Evolutionary conservation across 2,329 filamentous ascomycete species (phyloP).

Genomic region (Massarina eburnea): DNA sequence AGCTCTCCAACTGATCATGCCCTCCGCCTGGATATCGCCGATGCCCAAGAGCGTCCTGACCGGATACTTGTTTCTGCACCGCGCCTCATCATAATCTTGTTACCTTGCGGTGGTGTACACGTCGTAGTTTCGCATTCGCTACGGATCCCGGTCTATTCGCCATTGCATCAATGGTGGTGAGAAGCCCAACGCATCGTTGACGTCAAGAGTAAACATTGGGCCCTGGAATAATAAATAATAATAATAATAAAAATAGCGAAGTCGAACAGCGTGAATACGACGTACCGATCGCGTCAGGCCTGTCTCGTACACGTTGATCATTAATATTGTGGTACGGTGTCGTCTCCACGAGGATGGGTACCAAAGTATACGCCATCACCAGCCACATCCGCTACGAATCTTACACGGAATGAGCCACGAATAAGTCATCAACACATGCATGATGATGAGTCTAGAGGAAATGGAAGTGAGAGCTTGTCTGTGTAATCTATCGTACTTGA

Average conservation of each 20-base stretch:
- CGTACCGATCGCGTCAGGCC: neutral
- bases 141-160: slow-evolving; percentile 1
- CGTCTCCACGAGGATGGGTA: neutral
- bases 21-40: neutral
- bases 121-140: neutral
- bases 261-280: too few species aligned
- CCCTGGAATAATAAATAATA: neutral
- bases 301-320: neutral
- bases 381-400: neutral
- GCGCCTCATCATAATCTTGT: neutral
- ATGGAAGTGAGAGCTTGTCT: neutral
- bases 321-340: neutral
- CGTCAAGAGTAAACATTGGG: slow-evolving; percentile 1
- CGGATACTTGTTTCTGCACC: neutral
- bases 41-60: neutral
- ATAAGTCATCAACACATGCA: neutral
- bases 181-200: neutral
- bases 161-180: slow-evolving; percentile 1
- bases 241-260: neutral
- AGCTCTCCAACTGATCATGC: neutral
- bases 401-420: neutral
- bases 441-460: too few species aligned
- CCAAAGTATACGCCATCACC: neutral
- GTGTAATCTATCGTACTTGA: neutral
- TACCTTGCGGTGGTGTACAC: neutral